Conservation (phyloP, 2,329 filamentous ascomycete genomes). For the Penicillium sp. region DNA sequence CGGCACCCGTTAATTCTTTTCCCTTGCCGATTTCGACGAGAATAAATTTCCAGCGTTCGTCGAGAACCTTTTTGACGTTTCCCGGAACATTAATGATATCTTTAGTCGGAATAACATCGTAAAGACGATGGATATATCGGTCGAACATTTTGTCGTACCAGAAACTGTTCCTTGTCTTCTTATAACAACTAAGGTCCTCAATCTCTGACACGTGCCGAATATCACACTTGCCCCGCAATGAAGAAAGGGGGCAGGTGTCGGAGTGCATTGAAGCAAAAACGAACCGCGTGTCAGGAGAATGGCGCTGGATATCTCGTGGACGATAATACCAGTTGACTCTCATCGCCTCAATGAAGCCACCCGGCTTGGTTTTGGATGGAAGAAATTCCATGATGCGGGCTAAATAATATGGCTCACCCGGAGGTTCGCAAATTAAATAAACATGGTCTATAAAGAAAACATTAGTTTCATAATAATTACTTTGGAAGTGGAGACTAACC, state of each 20-base stretch:
- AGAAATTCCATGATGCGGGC: conserved; percentile 98
- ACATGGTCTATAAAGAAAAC: conserved; percentile 67
- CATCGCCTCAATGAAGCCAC: conserved; percentile 76
- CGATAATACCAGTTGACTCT: conserved; percentile 98
- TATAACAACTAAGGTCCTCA: conserved; percentile 75
- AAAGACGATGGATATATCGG: conserved; percentile 96
- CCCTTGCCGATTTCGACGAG: conserved; percentile 89
- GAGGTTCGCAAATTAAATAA: conserved; percentile 95
- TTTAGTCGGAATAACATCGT: conserved; percentile 90
- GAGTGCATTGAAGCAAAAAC: conserved; percentile 99
- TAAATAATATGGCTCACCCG: conserved; percentile 95
- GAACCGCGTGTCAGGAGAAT: conserved; percentile 83
- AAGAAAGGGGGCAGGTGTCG: conserved; percentile 87
- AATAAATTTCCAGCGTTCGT: conserved; percentile 95
- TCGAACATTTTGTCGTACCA: conserved; percentile 98
- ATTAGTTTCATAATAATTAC: conserved; percentile 10
- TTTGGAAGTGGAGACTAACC: conserved; percentile 59
- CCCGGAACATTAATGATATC: conserved; percentile 95
- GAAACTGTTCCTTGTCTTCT: conserved; percentile 81
- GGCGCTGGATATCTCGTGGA: conserved; percentile 91
- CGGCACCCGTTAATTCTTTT: conserved; percentile 92
- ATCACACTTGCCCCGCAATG: conserved; percentile 87
- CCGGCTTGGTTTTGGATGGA: conserved; percentile 71
- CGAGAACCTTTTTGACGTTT: conserved; percentile 90
- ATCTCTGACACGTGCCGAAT: conserved; percentile 90